A percentile compares a stretch with the other conserved stretches of the same genome.
Conservation (phyloP, 202 grass and related monocot species). For the Brachypodium distachyon region DNA sequence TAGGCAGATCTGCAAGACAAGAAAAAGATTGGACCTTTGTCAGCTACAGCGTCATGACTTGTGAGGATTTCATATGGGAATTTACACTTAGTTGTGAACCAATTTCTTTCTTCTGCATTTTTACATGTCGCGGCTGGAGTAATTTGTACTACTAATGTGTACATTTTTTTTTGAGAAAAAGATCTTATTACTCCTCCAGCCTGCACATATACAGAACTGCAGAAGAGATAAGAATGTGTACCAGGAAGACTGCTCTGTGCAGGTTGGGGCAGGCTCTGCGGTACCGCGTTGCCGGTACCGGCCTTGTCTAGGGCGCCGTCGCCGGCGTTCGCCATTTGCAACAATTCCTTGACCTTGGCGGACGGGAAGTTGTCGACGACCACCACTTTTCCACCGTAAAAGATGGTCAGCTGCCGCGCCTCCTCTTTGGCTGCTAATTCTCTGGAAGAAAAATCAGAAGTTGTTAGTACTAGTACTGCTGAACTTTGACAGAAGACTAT, state of each 20-base stretch:
- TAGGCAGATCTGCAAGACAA: neutral
- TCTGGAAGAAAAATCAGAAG: slow-evolving; percentile 12
- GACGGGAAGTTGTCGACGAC: slow-evolving; percentile 50
- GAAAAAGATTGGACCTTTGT: too few relatives aligned
- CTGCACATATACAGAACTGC: too few relatives aligned
- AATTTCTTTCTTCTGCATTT: neutral
- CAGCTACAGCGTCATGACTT: too few relatives aligned
- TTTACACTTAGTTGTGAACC: neutral
- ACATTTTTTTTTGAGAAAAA: too few relatives aligned
- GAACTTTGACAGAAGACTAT: neutral
- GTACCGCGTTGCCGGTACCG: neutral
- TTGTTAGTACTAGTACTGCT: neutral
- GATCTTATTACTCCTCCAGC: too few relatives aligned
- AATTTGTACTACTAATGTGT: too few relatives aligned
- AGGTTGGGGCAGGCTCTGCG: neutral
- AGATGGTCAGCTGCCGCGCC: slow-evolving; percentile 46
- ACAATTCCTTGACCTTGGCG: slow-evolving; percentile 32
- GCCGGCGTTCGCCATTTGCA: slow-evolving; percentile 21
- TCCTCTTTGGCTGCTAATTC: neutral
- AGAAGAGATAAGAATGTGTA: neutral
- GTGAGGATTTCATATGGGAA: neutral
- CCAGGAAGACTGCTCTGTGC: slow-evolving; percentile 6
- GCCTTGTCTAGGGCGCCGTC: neutral
- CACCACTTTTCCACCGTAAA: slow-evolving; percentile 53
- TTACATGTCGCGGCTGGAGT: neutral